These are phyloP conservation scores for Flaveria floridana DNA, from an alignment of 140 eudicot species.

Conservation along the genomic window DNA sequence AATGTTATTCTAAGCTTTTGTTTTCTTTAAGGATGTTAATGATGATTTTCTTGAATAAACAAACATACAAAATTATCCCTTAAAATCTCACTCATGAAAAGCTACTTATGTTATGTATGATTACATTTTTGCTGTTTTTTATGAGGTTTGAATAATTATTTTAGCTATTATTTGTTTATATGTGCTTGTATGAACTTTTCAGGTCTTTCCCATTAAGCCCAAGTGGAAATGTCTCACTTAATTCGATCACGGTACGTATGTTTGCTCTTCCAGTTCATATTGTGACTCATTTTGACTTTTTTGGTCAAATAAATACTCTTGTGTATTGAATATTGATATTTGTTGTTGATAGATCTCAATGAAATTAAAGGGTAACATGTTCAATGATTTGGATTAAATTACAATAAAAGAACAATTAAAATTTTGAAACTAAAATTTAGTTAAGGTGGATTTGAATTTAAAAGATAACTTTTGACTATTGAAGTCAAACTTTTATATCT, in stretches of 20 bases:
- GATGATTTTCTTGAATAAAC: neutral
- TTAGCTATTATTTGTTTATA: neutral
- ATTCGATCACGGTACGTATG: constrained; percentile 37
- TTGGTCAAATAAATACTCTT: neutral
- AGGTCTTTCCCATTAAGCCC: constrained; percentile 62
- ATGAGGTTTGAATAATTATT: neutral
- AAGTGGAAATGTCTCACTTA: constrained; percentile 51
- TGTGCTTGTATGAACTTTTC: constrained; percentile 27
- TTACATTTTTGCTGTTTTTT: no score
- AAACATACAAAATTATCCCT: no score
- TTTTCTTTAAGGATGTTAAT: constrained; percentile 2
- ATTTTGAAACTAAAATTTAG: neutral
- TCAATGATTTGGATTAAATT: neutral
- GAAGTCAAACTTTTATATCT: neutral
- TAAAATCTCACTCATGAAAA: no score
- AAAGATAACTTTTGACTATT: constrained; percentile 8
- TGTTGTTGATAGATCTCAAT: neutral
- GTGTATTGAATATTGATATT: neutral
- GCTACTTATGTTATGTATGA: no score
- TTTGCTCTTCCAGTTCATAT: neutral
- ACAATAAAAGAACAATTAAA: neutral
- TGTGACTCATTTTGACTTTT: constrained; percentile 13
- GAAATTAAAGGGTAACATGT: neutral
- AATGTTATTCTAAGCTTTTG: constrained; percentile 23
- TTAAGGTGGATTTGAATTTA: neutral